Conservation (phyloP, 2,329 filamentous ascomycete genomes). For the Phaeosphaeria sp. region DNA sequence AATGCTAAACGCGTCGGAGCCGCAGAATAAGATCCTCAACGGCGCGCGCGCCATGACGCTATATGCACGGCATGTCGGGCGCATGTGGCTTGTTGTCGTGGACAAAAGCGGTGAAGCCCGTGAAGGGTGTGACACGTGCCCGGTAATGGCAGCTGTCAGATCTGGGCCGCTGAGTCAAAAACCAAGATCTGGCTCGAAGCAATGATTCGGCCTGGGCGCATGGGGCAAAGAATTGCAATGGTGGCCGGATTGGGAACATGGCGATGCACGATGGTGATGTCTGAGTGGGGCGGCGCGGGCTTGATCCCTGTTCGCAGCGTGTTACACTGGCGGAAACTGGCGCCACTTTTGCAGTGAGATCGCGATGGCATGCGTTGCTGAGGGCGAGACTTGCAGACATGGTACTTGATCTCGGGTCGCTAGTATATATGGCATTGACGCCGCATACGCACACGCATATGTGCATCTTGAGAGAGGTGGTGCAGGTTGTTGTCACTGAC, state of each 20-base stretch:
- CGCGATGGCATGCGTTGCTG: background rate
- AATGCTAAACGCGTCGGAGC: conserved; percentile 89
- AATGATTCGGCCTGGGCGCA: too few relatives aligned
- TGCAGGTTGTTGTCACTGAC: background rate
- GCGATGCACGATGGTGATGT: background rate
- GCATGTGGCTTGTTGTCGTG: background rate
- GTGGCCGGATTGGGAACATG: conserved; percentile 1
- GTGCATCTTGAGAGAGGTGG: background rate
- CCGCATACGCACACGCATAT: background rate
- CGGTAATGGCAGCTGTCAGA: background rate
- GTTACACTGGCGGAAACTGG: background rate
- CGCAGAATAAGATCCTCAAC: conserved; percentile 89
- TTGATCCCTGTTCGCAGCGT: background rate
- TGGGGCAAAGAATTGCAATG: conserved; percentile 3
- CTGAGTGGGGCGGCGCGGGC: background rate
- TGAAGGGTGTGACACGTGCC: background rate
- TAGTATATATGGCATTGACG: background rate
- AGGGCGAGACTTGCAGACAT: background rate
- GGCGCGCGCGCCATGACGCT: conserved; percentile 52
- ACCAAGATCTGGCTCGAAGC: too few relatives aligned
- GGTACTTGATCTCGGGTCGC: too few relatives aligned
- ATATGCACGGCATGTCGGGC: background rate
- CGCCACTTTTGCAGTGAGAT: background rate
- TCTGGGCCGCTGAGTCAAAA: background rate
- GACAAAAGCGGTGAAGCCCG: background rate